Evolutionary conservation across 306 rosid species (phyloP), one percentile per base, ranked within the genome.

Genomic region (Alnus rubra): DNA sequence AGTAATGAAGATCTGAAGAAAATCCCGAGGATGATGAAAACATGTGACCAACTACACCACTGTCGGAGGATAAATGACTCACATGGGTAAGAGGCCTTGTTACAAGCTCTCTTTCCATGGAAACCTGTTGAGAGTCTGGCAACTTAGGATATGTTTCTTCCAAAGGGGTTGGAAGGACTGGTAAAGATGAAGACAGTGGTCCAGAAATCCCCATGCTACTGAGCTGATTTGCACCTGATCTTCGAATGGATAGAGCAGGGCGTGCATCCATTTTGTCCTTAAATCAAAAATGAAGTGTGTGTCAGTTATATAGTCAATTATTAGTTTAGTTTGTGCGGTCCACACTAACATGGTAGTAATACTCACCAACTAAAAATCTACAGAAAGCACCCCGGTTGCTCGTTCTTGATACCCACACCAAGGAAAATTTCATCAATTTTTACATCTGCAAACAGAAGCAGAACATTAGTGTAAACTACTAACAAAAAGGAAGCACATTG

Each of bases 1-100:
- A 88, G 86, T 88, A 91, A 77, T 91, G 98, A 77, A 87, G 96
- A 84, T 93, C 93, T 3, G 94, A 88, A 73, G 95, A 88, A 80
- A 85, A 87, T 87, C 95, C 97, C 1, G 97, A 87, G 60, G 97
- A 88, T 53, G 99, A 88, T 15, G 99, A 95, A 87, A 90, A 87
- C 86, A 91, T 86, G 82, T 89, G 97, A 76, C 98, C 99, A 69
- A 89, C 92, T 15, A 84, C 90, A 71, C 93, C 98, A 42, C 87
- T 90, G 83, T 76, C 80, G 76, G 97, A 86, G 80, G 81, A 63
- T 70, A 88, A 55, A 76, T 80, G 89, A 86, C 89, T 84, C 50
- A 90, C 84, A 83, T 85, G 89, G 64, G 71, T 80, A n/a, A 78
- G 74, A 75, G 96, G 83, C 79, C 85, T 82, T 54, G 90, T 65